Percentiles rank a stretch among this genome's conserved stretches.
Evolutionary conservation across 2,329 filamentous ascomycete genomes (phyloP).

Genomic region (Fusarium nygamai): DNA sequence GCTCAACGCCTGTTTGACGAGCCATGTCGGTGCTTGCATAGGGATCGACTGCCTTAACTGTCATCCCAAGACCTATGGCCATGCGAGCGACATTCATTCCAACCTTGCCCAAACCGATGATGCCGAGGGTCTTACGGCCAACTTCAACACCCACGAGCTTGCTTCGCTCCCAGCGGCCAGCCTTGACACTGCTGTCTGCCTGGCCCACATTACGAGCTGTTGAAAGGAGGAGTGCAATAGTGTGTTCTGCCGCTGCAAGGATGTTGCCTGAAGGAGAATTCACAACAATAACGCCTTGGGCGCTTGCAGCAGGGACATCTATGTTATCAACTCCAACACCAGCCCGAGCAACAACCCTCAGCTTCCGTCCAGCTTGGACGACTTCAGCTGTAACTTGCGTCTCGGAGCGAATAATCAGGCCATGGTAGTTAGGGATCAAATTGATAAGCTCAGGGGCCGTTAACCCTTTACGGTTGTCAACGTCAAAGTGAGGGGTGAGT

Average conservation of each 20-base stretch:
- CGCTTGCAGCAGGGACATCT: conserved; percentile 76
- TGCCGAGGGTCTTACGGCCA: conserved; percentile 78
- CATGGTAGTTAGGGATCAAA: conserved; percentile 78
- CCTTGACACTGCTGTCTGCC: conserved; percentile 74
- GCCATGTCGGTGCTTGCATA: conserved; percentile 81
- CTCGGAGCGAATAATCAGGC: conserved; percentile 82
- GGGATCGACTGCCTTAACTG: conserved; percentile 77
- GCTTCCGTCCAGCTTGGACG: conserved; percentile 70
- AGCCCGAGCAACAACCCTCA: conserved; percentile 82
- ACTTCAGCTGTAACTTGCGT: conserved; percentile 80
- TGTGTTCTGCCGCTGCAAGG: conserved; percentile 82
- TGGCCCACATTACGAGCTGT: conserved; percentile 78
- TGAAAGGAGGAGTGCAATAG: conserved; percentile 77
- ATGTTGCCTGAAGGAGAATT: conserved; percentile 85
- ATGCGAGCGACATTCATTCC: conserved; percentile 84
- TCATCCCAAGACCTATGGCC: conserved; percentile 81
- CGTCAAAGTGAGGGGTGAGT: conserved; percentile 72
- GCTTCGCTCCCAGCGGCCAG: conserved; percentile 79
- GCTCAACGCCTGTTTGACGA: conserved; percentile 70
- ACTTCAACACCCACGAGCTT: conserved; percentile 81
- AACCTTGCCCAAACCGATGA: conserved; percentile 85
- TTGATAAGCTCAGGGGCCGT: conserved; percentile 69
- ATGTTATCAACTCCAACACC: conserved; percentile 89
- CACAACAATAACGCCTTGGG: conserved; percentile 79
- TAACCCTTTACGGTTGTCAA: conserved; percentile 73